Base-by-base conservation (phyloP, 2,329 filamentous ascomycete species). In the Fusarium acutatum region DNA sequence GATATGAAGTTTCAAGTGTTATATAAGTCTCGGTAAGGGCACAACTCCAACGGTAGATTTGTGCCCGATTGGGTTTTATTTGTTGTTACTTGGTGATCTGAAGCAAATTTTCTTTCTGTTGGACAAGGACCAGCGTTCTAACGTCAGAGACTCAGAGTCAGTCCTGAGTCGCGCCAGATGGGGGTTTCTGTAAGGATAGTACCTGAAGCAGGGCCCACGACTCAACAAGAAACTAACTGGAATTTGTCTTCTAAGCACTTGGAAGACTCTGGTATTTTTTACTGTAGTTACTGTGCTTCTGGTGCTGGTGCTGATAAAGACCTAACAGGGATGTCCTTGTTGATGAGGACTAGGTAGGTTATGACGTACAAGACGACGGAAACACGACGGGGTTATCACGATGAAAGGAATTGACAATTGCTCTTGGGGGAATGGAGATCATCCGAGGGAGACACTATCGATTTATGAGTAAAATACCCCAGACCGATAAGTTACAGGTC, bases 351-450 rank as follows among this genome's bases (percentile, higher is more conserved):
- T 43, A 41, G 34, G 38, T 40, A 43, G 37, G 24, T 40, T 65
- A 70, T 69, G 67, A 69, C 67, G 67, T 70, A 70, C 22, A 69
- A 70, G 49, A 35, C 68, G 37, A 30, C 64, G 64, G 66, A 18
- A 67, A 69, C 57, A 40, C 64, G 32, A 40, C 49, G 49, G 57
- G 53, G 40, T 22, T 64, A 52, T 58, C 58, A 69, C 65, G 46
- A 53, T 30, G 13, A 20, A 22, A 22, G 26, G 35, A 59, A 35
- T 44, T 22, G 38, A 22, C 11, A 43, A 35, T 34, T 63, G 41
- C 46, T 52, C 50, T 53, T 35, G 40, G 18, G 20, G 30, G n/a
- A 24, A 35, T 35, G 37, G 22, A 14, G 38, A 69, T 40, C 26
- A 43, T 47, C 20, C 20, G 37, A 44, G 65, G 41, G 61, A 60